Base-by-base conservation (phyloP, 1,284 basidiomycete genomes). In the Leccinum subspadiceum region DNA sequence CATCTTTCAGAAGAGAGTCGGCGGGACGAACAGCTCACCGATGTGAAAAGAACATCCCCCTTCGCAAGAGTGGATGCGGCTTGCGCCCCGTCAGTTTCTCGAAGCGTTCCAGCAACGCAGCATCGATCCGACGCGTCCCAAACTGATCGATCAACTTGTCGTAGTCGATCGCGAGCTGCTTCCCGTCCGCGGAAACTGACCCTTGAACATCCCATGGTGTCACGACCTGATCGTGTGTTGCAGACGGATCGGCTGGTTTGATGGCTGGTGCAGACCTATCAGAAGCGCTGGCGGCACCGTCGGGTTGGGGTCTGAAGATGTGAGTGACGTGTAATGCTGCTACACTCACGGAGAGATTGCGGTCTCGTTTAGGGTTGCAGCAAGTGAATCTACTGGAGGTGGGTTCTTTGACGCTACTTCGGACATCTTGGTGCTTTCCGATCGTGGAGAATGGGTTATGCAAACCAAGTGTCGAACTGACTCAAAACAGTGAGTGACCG, bases 121-220 rank as follows among this genome's bases (percentile, higher is more conserved):
- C 73, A 65, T 95, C 89, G 67, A 99, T 84, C 63, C 86, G 79
- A 59, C 87, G 85, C 4, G 97, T 98, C 46, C 97, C 97, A 70
- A 99, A 99, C 72, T 98, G 92, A 69, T 87, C 86, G 60, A 98
- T 83, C 62, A 98, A 84, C 80, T 97, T 98, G 77, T 97, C 93
- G 70, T 99, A 99, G 79, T 99, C 94, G 73, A 96, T 95, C 35
- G 88, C 93, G 54, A 89, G 84, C 70, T 94, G 92, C 71, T 93
- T 90, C 57, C 97, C 97, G 69, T 98, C 94, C 15, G 78, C 81
- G 13, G 94, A 88, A 10, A 96, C 90, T 52, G 89, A 92, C 51
- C 96, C 97, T 70, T 97, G 91, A 5, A 99, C 97, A 66, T 98
- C 95, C 92, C 97, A 99, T 20, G 97, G 97, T 0, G 96, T 99